phyloP scores from a whole-genome alignment of 257 asterid species.

The Capsicum baccatum region DNA sequence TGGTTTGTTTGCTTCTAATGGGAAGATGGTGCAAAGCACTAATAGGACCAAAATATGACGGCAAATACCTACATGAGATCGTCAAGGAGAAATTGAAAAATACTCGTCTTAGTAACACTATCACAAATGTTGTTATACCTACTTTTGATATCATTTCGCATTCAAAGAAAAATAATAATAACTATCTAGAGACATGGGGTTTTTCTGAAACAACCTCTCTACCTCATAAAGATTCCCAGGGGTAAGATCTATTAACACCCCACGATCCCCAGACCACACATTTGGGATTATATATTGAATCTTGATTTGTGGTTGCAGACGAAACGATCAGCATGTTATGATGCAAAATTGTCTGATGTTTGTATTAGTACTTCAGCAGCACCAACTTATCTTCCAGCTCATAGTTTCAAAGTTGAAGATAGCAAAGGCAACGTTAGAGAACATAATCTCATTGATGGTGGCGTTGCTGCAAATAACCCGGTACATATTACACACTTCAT shows the following conservation, averaged over 20 bases:
- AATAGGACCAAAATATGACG: slow-evolving; percentile 52
- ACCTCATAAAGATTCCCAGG: not conserved
- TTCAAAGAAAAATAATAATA: not conserved
- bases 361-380: slow-evolving; percentile 68
- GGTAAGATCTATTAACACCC: too few species aligned
- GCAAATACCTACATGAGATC: slow-evolving; percentile 48
- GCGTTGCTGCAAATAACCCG: slow-evolving; percentile 70
- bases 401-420: slow-evolving; percentile 44
- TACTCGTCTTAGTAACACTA: slow-evolving; percentile 38
- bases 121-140: slow-evolving; percentile 60
- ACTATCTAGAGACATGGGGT: too few species aligned
- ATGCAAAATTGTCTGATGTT: slow-evolving; percentile 51
- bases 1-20: slow-evolving; percentile 35
- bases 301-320: not conserved
- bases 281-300: not conserved
- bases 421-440: slow-evolving; percentile 33
- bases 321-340: slow-evolving; percentile 26
- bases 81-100: slow-evolving; percentile 46
- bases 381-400: slow-evolving; percentile 58
- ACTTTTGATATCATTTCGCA: slow-evolving; percentile 50
- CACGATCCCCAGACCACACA: too few species aligned
- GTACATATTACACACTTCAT: slow-evolving; percentile 25
- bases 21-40: slow-evolving; percentile 15
- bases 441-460: slow-evolving; percentile 61
- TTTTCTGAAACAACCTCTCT: too few species aligned